Evolutionary conservation across 371 early-diverging fungal genomes (phyloP), one percentile per base, ranked within the genome.

Genomic region (Mucor ambiguus): DNA sequence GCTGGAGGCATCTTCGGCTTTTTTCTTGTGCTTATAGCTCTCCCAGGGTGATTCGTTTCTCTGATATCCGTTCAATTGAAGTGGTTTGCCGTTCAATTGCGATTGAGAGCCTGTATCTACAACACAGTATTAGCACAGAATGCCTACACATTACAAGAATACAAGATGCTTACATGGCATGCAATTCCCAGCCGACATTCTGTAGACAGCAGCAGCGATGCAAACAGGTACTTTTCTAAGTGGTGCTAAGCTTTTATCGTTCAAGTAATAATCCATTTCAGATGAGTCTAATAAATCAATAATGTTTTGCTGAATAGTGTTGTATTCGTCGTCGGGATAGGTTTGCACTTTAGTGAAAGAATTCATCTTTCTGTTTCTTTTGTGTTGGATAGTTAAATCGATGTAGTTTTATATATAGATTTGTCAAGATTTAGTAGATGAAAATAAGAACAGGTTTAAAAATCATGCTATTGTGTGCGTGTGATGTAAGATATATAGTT

Each of bases 121-220:
- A 46, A 22, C 2, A 9, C 24, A 3, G 12, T 24, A 12, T 49
- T 46, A 46, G 46, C 16, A 18, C 16, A 1, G 2, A 14, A 37
- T 11, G 37, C 7, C 46, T 46, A 20, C 7, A 2, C 6, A n/a
- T 6, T 10, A 46, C 1, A 8, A n/a, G 1, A 46, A 20, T 30
- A 30, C 9, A 46, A 12, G n/a, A 12, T 49, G 49, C 29, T 67
- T 68, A 68, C 68, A 55, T 28, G 68, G 60, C 58, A 68, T 58
- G 28, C 63, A 58, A 18, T 68, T 68, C n/a, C 68, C 68, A 26
- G 68, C 68, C 48, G 68, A 68, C 22, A 68, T 58, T 63, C 68
- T 61, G 46, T 68, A 68, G 2, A 68, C 68, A 32, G 68, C 57
- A 46, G 68, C 68, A 29, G 68, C 63, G 11, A 68, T 68, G 49